Percentiles rank a stretch among this genome's conserved stretches.
These are phyloP conservation scores for Penicillium decumbens DNA, from an alignment of 2,329 filamentous ascomycete genomes.

Conservation along the genomic window DNA sequence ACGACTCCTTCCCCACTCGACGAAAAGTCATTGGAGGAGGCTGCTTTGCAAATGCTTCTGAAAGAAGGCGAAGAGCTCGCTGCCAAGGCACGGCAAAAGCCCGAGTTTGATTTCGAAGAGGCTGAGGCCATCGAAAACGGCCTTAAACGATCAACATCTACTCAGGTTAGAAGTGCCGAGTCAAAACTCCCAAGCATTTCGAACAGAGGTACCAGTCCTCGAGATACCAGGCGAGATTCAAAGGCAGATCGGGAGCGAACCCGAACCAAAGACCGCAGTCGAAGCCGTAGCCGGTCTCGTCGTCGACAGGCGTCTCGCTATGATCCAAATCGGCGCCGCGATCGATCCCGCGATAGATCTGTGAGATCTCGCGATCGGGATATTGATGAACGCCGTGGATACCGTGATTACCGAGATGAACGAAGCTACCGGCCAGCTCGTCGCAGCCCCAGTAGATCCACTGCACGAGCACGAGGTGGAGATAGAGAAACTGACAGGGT, in stretches of 20 bases:
- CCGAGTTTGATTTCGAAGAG: slow-evolving; percentile 50
- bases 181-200: slow-evolving; percentile 26
- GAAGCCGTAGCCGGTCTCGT: slow-evolving; percentile 31
- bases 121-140: slow-evolving; percentile 42
- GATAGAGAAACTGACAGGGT: slow-evolving; percentile 19
- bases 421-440: slow-evolving; percentile 32
- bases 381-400: slow-evolving; percentile 30
- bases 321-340: slow-evolving; percentile 29
- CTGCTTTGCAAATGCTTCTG: slow-evolving; percentile 51
- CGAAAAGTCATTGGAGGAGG: slow-evolving; percentile 54
- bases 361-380: slow-evolving; percentile 32
- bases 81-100: slow-evolving; percentile 48
- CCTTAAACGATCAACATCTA: slow-evolving; percentile 27
- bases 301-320: slow-evolving; percentile 27
- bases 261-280: slow-evolving; percentile 28
- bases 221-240: slow-evolving; percentile 28
- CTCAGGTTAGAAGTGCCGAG: slow-evolving; percentile 27
- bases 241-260: slow-evolving; percentile 24
- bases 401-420: slow-evolving; percentile 31
- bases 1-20: slow-evolving; percentile 39
- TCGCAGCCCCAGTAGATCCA: slow-evolving; percentile 36
- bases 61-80: slow-evolving; percentile 53
- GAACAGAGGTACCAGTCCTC: slow-evolving; percentile 28
- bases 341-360: slow-evolving; percentile 29
- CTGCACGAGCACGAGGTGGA: slow-evolving; percentile 16